phyloP scores from a whole-genome alignment of 805 yeast genomes.

The Zygotorulaspora danielsina region DNA sequence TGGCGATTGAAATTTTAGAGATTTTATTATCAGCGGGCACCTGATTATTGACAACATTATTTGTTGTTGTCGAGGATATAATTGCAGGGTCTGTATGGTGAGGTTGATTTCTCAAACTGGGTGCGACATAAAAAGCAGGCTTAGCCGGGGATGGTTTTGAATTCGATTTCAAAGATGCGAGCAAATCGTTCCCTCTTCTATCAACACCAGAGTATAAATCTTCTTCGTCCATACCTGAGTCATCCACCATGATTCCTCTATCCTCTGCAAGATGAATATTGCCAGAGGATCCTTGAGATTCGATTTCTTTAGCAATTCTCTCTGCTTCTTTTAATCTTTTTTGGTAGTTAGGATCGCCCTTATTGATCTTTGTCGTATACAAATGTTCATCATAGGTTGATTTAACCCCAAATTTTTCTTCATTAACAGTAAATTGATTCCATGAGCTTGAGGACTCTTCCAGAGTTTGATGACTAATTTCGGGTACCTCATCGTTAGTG shows the following conservation, averaged over 20 bases:
- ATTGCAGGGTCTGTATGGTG: conserved; percentile 36
- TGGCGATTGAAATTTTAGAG: conserved; percentile 1
- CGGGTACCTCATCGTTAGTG: conserved; percentile 27
- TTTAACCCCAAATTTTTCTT: conserved; percentile 80
- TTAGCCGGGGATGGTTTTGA: conserved; percentile 29
- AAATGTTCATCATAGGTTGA: conserved; percentile 78
- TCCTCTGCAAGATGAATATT: conserved; percentile 88
- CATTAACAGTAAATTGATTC: conserved; percentile 96
- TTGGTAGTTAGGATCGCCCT: conserved; percentile 65
- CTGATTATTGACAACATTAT: conserved; percentile 7
- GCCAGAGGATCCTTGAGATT: conserved; percentile 55
- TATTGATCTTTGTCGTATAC: conserved; percentile 77
- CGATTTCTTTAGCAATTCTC: conserved; percentile 77
- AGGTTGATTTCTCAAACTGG: conserved; percentile 34
- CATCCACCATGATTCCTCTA: conserved; percentile 73
- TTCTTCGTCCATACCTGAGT: conserved; percentile 89
- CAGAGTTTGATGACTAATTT: conserved; percentile 25
- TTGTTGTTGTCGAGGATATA: conserved; percentile 28
- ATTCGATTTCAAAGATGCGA: conserved; percentile 32
- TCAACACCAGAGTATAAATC: conserved; percentile 92
- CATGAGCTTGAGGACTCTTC: conserved; percentile 46
- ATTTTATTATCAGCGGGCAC: conserved; percentile 1
- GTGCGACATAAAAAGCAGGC: conserved; percentile 35
- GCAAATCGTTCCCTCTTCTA: conserved; percentile 42
- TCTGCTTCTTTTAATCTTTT: conserved; percentile 68